Evolutionary conservation across 1,284 basidiomycete genomes (phyloP).

Genomic region (Puccinia brachypodii): DNA sequence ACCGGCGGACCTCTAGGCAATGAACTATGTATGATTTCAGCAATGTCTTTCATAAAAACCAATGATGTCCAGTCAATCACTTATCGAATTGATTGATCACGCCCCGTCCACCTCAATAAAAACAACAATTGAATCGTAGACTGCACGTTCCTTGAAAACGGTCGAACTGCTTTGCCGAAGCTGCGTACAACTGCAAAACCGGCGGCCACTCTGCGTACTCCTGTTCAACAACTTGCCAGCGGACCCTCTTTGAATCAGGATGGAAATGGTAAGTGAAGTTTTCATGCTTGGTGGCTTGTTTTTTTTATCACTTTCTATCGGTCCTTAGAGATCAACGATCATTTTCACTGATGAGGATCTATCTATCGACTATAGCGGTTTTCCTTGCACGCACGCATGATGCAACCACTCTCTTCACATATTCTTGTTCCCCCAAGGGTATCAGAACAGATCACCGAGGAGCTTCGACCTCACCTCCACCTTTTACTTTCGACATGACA

Average conservation of each 20-base stretch:
- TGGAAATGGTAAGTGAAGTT: neutral
- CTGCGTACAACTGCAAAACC: conserved; percentile 7
- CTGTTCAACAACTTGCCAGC: conserved; percentile 29
- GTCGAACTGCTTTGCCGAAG: neutral
- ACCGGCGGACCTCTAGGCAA: neutral
- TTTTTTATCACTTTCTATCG: neutral
- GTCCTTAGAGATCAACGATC: no score
- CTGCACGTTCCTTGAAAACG: neutral
- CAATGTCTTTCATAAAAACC: neutral
- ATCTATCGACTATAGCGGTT: neutral
- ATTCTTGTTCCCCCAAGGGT: neutral
- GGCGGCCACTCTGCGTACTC: conserved; percentile 22
- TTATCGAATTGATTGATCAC: neutral
- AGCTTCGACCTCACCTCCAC: neutral
- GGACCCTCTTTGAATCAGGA: conserved; percentile 11
- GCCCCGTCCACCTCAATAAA: neutral
- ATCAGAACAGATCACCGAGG: neutral
- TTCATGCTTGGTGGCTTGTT: neutral
- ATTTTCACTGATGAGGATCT: neutral
- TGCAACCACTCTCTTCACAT: conserved; percentile 36
- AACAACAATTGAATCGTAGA: neutral
- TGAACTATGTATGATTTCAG: conserved; percentile 22
- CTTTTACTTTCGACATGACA: neutral
- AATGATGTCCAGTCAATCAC: neutral
- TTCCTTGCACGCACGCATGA: conserved; percentile 40